Percentiles rank a stretch among this genome's conserved stretches.
These are phyloP conservation scores for Botrytis squamosa DNA, from an alignment of 2,329 filamentous ascomycete species.

Conservation along the genomic window DNA sequence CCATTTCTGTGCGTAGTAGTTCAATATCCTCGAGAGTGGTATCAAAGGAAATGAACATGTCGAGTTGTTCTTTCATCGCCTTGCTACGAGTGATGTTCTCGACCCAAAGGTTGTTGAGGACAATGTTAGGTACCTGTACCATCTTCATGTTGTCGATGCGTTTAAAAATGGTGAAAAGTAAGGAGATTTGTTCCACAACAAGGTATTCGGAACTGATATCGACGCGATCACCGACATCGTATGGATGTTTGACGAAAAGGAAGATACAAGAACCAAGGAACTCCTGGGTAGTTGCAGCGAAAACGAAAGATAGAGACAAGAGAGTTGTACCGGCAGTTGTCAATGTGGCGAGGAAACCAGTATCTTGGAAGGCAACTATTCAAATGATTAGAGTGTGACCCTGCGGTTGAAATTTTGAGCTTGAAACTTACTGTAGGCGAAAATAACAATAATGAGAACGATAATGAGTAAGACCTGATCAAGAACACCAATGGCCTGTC, in stretches of 20 bases:
- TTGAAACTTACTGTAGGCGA: constrained; percentile 68
- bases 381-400: constrained; percentile 31
- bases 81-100: constrained; percentile 91
- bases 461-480: constrained; percentile 82
- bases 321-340: constrained; percentile 89
- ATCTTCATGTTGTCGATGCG: constrained; percentile 79
- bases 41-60: constrained; percentile 78
- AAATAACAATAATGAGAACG: constrained; percentile 75
- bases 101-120: constrained; percentile 89
- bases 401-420: constrained; percentile 16
- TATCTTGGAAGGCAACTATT: constrained; percentile 80
- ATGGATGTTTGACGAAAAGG: constrained; percentile 97
- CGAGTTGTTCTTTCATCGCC: constrained; percentile 81
- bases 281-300: constrained; percentile 87
- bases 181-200: constrained; percentile 88
- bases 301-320: constrained; percentile 94
- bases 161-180: constrained; percentile 90
- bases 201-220: constrained; percentile 71
- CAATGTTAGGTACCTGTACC: constrained; percentile 79
- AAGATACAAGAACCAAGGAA: constrained; percentile 98
- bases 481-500: constrained; percentile 87
- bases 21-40: constrained; percentile 90
- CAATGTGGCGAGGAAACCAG: constrained; percentile 78
- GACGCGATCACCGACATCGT: constrained; percentile 91
- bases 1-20: constrained; percentile 78